Percentiles rank a stretch among this genome's conserved stretches.
Conservation (phyloP, 805 yeast species). For the Candida fluviatilis region DNA sequence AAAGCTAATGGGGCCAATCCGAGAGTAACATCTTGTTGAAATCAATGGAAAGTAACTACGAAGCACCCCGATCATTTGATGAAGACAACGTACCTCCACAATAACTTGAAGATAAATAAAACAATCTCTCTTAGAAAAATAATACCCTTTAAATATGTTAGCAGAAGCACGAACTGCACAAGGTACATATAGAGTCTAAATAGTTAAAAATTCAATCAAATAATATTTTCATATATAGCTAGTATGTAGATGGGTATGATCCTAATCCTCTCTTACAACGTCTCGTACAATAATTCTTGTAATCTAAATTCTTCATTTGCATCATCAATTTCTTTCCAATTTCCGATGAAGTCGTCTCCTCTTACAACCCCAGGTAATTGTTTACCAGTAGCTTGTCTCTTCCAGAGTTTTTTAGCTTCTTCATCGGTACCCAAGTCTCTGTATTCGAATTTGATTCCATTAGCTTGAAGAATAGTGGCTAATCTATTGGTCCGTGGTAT, state of each 20-base stretch:
- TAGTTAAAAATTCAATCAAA: not conserved
- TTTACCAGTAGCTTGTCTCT: constrained; percentile 65
- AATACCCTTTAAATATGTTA: too few species aligned
- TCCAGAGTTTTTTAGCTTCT: constrained; percentile 82
- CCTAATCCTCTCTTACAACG: too few species aligned
- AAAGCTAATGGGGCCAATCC: not conserved
- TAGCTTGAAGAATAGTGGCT: constrained; percentile 69
- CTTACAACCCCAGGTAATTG: constrained; percentile 82
- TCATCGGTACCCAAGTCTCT: constrained; percentile 86
- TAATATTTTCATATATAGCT: not conserved
- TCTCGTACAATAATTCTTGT: constrained; percentile 60
- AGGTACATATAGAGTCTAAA: too few species aligned
- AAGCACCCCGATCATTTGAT: not conserved
- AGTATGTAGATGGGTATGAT: too few species aligned
- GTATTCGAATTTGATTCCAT: constrained; percentile 60
- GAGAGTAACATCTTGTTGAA: not conserved
- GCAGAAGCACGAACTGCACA: too few species aligned
- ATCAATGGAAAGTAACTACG: not conserved
- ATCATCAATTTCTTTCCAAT: constrained; percentile 81
- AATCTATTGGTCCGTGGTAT: constrained; percentile 73
- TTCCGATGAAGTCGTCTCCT: constrained; percentile 77
- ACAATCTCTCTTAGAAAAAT: too few species aligned
- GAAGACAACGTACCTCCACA: too few species aligned
- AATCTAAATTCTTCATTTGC: constrained; percentile 77
- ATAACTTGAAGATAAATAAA: too few species aligned